These are phyloP conservation scores for Nannochloropsis granulata DNA, from an alignment of 108 stramenopile genomes.

Conservation along the genomic window DNA sequence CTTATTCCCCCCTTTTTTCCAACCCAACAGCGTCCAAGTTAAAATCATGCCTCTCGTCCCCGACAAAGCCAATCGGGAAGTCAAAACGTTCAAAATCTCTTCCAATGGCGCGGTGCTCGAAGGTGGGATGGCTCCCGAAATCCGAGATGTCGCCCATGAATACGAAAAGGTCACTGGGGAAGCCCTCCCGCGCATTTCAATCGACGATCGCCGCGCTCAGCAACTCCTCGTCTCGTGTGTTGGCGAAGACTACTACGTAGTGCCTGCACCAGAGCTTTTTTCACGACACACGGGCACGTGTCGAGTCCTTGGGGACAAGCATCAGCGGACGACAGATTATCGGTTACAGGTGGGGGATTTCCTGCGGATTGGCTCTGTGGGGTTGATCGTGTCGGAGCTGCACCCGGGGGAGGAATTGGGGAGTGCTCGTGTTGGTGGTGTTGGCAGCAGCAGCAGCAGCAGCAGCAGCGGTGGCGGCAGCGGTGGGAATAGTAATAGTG, in stretches of 20 bases:
- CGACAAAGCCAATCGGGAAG: not conserved
- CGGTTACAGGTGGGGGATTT: slow-evolving; percentile 70
- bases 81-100: not conserved
- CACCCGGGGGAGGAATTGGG: slow-evolving; percentile 46
- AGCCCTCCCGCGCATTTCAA: not conserved
- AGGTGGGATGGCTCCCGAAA: not conserved
- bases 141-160: not conserved
- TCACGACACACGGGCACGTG: slow-evolving; percentile 89
- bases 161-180: not conserved
- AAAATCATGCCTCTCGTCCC: not conserved
- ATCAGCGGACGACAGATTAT: slow-evolving; percentile 59
- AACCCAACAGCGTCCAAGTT: not conserved
- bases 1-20: too few species aligned
- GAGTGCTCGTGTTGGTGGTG: not conserved
- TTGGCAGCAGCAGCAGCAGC: too few species aligned
- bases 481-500: not conserved
- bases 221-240: slow-evolving; percentile 69
- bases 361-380: slow-evolving; percentile 80
- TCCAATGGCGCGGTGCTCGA: not conserved
- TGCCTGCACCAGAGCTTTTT: slow-evolving; percentile 90
- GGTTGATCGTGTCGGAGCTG: slow-evolving; percentile 86
- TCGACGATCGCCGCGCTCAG: not conserved
- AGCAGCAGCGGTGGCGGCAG: not conserved
- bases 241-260: slow-evolving; percentile 66
- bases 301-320: slow-evolving; percentile 74